Base-by-base conservation (phyloP, 345 rosid genomes). In the Populus deltoides region DNA sequence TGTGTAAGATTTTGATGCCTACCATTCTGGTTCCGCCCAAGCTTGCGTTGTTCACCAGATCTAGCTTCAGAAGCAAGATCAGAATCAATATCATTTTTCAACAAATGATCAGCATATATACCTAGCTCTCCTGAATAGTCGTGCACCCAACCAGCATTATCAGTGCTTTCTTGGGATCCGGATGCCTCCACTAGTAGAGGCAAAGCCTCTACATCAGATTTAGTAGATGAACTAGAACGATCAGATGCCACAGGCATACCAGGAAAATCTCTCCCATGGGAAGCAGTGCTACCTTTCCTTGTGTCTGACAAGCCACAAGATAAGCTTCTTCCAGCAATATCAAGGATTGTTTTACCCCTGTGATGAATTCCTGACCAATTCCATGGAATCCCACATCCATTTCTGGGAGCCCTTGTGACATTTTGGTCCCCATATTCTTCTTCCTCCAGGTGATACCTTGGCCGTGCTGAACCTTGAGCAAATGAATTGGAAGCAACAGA, bases 351-450 rank as follows among this genome's bases (percentile, higher is more conserved):
- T 79, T 83, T 92, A 51, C 99, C 91, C 79, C 95, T 83, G 31
- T 91, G 85, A 83, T 97, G 99, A 78, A 97, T 94, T 78, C 97
- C 89, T 8, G 99, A 97, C 99, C 99, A 97, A 76, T 97, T 97
- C 89, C 91, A 97, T 1, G 97, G 98, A 65, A 97, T 86, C 62
- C 99, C 99, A 83, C 99, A 97, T 55, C 97, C 94, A 72, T 93
- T 96, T 81, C 88, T 82, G 2, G 97, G 98, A 82, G 83, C 95
- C 78, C 85, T 79, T 8, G 79, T 81, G 79, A 94, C 91, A 79
- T 86, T 87, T 47, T 75, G 88, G 39, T 81, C 92, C 62, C 80
- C 86, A 74, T 81, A 81, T 24, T 84, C 92, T 66, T 81, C 86
- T 68, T 79, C 93, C 71, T 83, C 93, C 81, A 83, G 53, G 75